These are phyloP conservation scores for Claviceps monticola DNA, from an alignment of 2,329 filamentous ascomycete genomes.

Conservation along the genomic window DNA sequence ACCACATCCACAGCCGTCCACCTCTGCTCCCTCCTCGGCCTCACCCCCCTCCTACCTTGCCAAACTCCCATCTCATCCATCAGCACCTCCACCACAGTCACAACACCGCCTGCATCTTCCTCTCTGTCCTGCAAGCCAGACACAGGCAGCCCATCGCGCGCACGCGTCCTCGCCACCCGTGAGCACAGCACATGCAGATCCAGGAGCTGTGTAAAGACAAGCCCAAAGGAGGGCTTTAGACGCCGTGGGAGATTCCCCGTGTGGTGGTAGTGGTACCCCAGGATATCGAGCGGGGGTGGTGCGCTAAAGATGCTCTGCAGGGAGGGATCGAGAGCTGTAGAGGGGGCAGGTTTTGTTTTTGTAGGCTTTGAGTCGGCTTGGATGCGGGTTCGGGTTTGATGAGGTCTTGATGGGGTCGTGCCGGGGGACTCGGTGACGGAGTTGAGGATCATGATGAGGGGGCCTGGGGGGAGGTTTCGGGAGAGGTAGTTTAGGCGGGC, in stretches of 20 bases:
- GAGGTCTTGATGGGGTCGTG: background rate
- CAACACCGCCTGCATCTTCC: background rate
- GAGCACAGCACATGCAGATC: constrained; percentile 41
- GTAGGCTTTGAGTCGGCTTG: background rate
- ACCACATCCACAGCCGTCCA: constrained; percentile 34
- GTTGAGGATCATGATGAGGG: constrained; percentile 43
- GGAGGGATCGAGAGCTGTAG: constrained; percentile 23
- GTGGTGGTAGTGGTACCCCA: constrained; percentile 7
- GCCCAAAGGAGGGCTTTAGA: constrained; percentile 37
- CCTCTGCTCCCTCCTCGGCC: constrained; percentile 32
- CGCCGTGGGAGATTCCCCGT: constrained; percentile 12
- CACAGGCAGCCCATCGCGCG: constrained; percentile 14
- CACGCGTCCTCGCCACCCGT: constrained; percentile 23
- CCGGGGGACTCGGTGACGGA: constrained; percentile 11
- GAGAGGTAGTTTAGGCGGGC: constrained; percentile 32
- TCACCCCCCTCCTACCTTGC: constrained; percentile 19
- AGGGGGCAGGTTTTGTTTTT: too few relatives aligned
- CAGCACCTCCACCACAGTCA: constrained; percentile 37
- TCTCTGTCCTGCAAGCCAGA: too few relatives aligned
- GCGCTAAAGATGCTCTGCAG: constrained; percentile 35
- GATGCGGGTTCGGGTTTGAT: too few relatives aligned
- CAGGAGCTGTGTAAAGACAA: constrained; percentile 39
- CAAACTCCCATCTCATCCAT: constrained; percentile 36
- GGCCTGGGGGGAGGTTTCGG: constrained; percentile 23
- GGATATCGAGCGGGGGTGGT: constrained; percentile 14